Conservation (phyloP, 208 protist genomes). For the Herpetomonas tarakana region DNA sequence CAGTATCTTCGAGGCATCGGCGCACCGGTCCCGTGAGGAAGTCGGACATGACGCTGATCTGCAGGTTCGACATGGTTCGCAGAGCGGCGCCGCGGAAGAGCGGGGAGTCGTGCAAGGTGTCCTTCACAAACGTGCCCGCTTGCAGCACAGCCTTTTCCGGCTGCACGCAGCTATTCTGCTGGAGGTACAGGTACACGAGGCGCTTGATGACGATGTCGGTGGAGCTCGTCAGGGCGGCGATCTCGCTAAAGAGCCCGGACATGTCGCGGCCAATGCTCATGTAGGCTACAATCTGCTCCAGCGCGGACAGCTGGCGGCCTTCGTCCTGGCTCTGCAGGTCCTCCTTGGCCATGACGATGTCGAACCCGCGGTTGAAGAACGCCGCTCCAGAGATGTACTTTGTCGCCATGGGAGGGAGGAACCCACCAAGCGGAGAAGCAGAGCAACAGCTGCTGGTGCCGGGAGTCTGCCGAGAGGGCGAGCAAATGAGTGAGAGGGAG, state of each 20-base stretch:
- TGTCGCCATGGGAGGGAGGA: too few species aligned
- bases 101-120: conserved; percentile 94
- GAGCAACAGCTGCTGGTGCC: too few species aligned
- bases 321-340: conserved; percentile 87
- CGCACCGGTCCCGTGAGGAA: conserved; percentile 95
- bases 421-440: too few species aligned
- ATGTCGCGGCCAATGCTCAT: conserved; percentile 99
- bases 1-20: conserved; percentile 91
- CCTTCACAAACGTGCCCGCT: conserved; percentile 96
- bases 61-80: conserved; percentile 98
- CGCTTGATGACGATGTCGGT: conserved; percentile 98
- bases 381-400: conserved; percentile 30
- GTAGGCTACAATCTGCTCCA: conserved; percentile 97
- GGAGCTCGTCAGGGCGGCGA: conserved; percentile 95
- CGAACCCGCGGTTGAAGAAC: conserved; percentile 73
- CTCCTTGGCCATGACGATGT: conserved; percentile 84
- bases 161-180: conserved; percentile 97
- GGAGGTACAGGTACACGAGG: conserved; percentile 98
- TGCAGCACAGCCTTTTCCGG: conserved; percentile 97
- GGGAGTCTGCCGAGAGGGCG: too few species aligned
- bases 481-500: not conserved
- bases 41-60: conserved; percentile 96
- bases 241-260: conserved; percentile 89
- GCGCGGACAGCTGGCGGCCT: conserved; percentile 89
- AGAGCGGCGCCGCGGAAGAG: conserved; percentile 97